Conservation (phyloP, 202 grass and related monocot species). For the Musa balbisiana region DNA sequence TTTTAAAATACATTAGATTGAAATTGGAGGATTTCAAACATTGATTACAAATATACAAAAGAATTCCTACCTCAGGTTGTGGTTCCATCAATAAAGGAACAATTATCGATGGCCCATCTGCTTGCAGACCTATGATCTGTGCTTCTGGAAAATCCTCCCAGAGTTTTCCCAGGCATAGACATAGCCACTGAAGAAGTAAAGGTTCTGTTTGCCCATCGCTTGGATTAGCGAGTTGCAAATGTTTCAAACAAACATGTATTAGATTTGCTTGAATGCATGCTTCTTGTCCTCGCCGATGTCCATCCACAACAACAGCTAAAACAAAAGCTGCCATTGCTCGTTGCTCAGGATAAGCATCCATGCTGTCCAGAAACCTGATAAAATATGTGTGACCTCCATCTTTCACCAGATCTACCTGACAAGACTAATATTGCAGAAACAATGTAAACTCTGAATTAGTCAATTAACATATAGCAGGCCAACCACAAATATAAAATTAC, state of each 20-base stretch:
- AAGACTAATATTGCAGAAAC: constrained; percentile 52
- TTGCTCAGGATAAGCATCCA: constrained; percentile 92
- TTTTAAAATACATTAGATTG: constrained; percentile 1
- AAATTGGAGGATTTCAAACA: constrained; percentile 17
- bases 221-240: constrained; percentile 64
- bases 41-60: constrained; percentile 14
- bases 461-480: background rate
- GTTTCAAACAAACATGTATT: constrained; percentile 80
- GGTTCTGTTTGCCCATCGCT: constrained; percentile 65
- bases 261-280: constrained; percentile 61
- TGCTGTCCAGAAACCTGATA: constrained; percentile 87
- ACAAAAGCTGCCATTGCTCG: constrained; percentile 95
- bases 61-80: constrained; percentile 72
- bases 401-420: constrained; percentile 96
- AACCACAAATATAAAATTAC: background rate
- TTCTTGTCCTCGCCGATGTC: constrained; percentile 79
- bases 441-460: background rate
- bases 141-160: constrained; percentile 94
- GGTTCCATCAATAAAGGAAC: constrained; percentile 48
- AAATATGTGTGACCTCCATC: constrained; percentile 92
- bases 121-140: constrained; percentile 58
- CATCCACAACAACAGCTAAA: constrained; percentile 92
- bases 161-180: constrained; percentile 90
- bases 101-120: constrained; percentile 52
- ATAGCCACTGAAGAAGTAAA: constrained; percentile 97